Evolutionary conservation across 768 basidiomycete species (phyloP).

Genomic region (Russula abietina): DNA sequence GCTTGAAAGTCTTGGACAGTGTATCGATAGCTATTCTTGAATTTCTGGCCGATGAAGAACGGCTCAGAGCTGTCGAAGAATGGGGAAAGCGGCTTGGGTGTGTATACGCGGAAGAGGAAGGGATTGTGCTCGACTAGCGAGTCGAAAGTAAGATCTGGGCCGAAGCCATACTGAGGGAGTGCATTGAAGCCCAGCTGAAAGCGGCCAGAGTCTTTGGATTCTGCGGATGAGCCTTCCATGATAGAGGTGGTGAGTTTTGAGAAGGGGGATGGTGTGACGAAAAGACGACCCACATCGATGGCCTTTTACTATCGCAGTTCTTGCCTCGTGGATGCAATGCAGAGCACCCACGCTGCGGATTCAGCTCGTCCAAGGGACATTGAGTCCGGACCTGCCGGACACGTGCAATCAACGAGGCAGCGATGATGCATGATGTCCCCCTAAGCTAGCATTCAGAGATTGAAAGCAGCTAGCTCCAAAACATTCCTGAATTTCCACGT

Average conservation of each 20-base stretch:
- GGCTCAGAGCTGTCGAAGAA: slow-evolving; percentile 51
- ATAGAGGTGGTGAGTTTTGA: slow-evolving; percentile 13
- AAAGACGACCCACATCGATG: slow-evolving; percentile 20
- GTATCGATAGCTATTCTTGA: slow-evolving; percentile 36
- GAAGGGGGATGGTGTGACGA: slow-evolving; percentile 20
- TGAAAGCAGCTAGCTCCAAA: neutral
- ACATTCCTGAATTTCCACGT: neutral
- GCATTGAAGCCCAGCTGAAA: slow-evolving; percentile 27
- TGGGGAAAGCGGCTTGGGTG: slow-evolving; percentile 55
- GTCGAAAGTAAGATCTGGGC: slow-evolving; percentile 55
- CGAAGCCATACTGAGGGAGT: slow-evolving; percentile 72
- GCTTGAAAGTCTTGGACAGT: slow-evolving; percentile 27
- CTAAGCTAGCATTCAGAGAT: neutral
- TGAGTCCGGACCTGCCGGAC: neutral
- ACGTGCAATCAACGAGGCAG: slow-evolving; percentile 20
- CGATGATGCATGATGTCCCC: neutral
- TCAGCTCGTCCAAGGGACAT: neutral
- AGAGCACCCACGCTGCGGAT: slow-evolving; percentile 2
- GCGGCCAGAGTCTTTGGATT: slow-evolving; percentile 23
- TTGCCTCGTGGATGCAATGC: slow-evolving; percentile 25
- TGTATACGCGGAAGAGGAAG: slow-evolving; percentile 77
- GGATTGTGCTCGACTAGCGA: slow-evolving; percentile 56
- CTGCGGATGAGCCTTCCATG: slow-evolving; percentile 16
- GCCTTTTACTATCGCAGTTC: slow-evolving; percentile 21
- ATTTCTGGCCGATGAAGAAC: slow-evolving; percentile 65